Evolutionary conservation across 2,329 filamentous ascomycete genomes (phyloP).

Genomic region (Pseudogymnoascus sp.): DNA sequence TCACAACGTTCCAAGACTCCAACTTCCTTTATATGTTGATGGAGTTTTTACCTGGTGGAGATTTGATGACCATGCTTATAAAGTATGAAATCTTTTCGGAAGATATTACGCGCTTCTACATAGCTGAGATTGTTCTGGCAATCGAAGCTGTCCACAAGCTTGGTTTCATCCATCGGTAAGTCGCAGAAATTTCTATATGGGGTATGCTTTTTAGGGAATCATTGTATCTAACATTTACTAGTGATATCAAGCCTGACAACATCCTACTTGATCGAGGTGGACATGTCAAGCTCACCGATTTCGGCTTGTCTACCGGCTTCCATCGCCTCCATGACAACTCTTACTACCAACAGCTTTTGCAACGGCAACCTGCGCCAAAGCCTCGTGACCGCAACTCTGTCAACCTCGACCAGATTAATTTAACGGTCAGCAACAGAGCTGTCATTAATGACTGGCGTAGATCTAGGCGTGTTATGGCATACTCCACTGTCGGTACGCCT

Average conservation of each 20-base stretch:
- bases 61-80: slow-evolving; percentile 99
- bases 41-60: slow-evolving; percentile 96
- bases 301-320: slow-evolving; percentile 94
- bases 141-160: slow-evolving; percentile 97
- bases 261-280: slow-evolving; percentile 91
- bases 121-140: slow-evolving; percentile 95
- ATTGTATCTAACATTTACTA: slow-evolving; percentile 30
- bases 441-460: slow-evolving; percentile 99
- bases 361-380: slow-evolving; percentile 67
- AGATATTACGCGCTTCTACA: slow-evolving; percentile 97
- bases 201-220: not conserved
- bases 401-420: slow-evolving; percentile 92
- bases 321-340: slow-evolving; percentile 96
- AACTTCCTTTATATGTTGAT: slow-evolving; percentile 98
- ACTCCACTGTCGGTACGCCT: slow-evolving; percentile 94
- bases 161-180: slow-evolving; percentile 94
- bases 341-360: slow-evolving; percentile 94
- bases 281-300: slow-evolving; percentile 97
- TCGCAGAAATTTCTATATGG: slow-evolving; percentile 14
- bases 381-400: slow-evolving; percentile 83
- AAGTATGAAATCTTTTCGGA: slow-evolving; percentile 99
- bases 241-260: slow-evolving; percentile 99
- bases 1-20: slow-evolving; percentile 92
- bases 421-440: slow-evolving; percentile 93
- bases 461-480: slow-evolving; percentile 89